Evolutionary conservation across 768 basidiomycete species (phyloP).

Genomic region (Phylloporus rhodoxanthus): DNA sequence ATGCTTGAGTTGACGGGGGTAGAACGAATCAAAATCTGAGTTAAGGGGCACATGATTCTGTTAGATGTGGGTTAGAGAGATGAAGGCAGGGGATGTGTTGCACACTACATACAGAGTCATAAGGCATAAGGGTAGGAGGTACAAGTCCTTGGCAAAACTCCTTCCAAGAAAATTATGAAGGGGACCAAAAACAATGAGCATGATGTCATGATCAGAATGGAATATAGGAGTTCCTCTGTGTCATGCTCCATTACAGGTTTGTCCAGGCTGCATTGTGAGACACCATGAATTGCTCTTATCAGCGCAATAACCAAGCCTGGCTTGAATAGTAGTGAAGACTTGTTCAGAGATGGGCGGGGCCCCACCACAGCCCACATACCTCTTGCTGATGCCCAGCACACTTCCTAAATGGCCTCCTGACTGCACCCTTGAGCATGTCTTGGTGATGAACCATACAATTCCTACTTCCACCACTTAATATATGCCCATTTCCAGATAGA

Average conservation of each 20-base stretch:
- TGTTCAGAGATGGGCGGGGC: constrained; percentile 80
- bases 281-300: constrained; percentile 69
- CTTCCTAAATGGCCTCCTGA: constrained; percentile 61
- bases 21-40: constrained; percentile 99
- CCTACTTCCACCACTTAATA: constrained; percentile 88
- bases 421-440: constrained; percentile 69
- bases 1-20: constrained; percentile 89
- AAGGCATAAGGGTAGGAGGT: constrained; percentile 75
- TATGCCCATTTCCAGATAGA: constrained; percentile 86
- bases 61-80: constrained; percentile 4
- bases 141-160: constrained; percentile 55
- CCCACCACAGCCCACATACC: constrained; percentile 95
- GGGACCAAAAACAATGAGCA: constrained; percentile 89
- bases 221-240: constrained; percentile 87
- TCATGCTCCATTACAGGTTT: constrained; percentile 46
- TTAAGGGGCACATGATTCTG: constrained; percentile 96
- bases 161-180: constrained; percentile 95
- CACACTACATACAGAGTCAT: constrained; percentile 64
- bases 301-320: constrained; percentile 89
- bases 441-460: constrained; percentile 89
- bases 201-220: constrained; percentile 84
- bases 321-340: constrained; percentile 71
- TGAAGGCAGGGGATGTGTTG: not conserved
- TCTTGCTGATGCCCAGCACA: constrained; percentile 83
- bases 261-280: constrained; percentile 49